Conservation (phyloP, 768 basidiomycete genomes). For the Lactifluus subvellereus region DNA sequence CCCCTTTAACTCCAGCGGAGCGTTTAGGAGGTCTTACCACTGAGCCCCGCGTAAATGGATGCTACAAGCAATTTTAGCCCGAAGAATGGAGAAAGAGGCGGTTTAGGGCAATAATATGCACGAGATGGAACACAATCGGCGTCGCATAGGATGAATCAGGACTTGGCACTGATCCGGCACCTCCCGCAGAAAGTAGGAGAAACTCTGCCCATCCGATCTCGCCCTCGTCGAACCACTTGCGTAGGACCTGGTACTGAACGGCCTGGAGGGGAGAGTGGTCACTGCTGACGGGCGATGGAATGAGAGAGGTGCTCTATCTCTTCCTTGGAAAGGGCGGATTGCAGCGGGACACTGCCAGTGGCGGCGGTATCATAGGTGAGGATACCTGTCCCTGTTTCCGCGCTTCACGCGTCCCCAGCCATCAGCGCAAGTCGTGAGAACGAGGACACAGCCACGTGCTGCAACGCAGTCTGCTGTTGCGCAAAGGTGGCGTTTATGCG, state of each 20-base stretch:
- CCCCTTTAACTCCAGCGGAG: not conserved
- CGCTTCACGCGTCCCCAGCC: not conserved
- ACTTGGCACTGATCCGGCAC: slow-evolving; percentile 9
- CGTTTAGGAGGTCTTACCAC: slow-evolving; percentile 5
- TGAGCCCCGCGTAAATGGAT: slow-evolving; percentile 18
- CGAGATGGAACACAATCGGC: slow-evolving; percentile 23
- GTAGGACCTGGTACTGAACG: slow-evolving; percentile 18
- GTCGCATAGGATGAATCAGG: slow-evolving; percentile 20
- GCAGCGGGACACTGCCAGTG: slow-evolving; percentile 17
- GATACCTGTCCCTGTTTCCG: slow-evolving; percentile 7
- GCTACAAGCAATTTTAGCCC: not conserved
- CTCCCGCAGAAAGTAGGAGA: slow-evolving; percentile 19
- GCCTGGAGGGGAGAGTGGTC: slow-evolving; percentile 16
- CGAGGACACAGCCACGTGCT: slow-evolving; percentile 1
- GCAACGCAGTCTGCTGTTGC: slow-evolving; percentile 5
- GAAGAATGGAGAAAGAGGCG: not conserved
- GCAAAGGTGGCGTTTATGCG: slow-evolving; percentile 17
- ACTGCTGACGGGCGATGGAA: slow-evolving; percentile 11
- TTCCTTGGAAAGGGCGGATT: slow-evolving; percentile 16
- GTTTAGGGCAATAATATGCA: not conserved
- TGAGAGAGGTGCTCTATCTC: slow-evolving; percentile 16
- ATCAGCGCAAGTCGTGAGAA: not conserved
- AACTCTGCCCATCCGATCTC: slow-evolving; percentile 23
- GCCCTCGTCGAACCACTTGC: slow-evolving; percentile 19
- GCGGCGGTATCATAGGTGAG: slow-evolving; percentile 23